Evolutionary conservation across 208 protist species (phyloP).

Genomic region (Herpetomonas tarakana): DNA sequence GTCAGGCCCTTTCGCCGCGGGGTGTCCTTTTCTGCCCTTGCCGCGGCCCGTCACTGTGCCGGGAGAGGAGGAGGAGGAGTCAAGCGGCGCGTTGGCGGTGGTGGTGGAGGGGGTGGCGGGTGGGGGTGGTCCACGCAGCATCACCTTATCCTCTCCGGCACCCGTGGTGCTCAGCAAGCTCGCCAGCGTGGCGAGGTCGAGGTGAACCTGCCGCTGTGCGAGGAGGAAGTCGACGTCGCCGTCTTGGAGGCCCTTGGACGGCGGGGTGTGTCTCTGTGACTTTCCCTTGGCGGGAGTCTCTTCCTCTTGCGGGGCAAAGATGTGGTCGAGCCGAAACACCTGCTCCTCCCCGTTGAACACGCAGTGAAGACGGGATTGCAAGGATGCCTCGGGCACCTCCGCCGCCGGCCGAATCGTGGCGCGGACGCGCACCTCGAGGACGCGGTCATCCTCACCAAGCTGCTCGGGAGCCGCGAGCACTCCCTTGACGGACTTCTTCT

Average conservation of each 20-base stretch:
- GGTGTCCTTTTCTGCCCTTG: constrained; percentile 8
- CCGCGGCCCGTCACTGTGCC: background rate
- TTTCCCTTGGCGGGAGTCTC: background rate
- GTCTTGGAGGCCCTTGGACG: background rate
- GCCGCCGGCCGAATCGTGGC: background rate
- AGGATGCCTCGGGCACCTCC: background rate
- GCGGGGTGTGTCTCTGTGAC: background rate
- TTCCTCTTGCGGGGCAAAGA: background rate
- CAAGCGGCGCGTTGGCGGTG: background rate
- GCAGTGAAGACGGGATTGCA: background rate
- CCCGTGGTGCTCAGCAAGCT: background rate
- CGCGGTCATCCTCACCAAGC: constrained; percentile 4
- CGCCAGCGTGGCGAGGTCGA: background rate
- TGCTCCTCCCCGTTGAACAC: background rate
- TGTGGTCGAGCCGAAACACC: background rate
- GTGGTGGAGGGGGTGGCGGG: background rate
- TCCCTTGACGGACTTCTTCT: background rate
- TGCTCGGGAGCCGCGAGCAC: background rate
- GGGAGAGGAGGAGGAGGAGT: background rate
- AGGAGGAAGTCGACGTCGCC: background rate
- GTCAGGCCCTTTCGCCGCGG: background rate
- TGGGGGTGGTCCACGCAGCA: background rate
- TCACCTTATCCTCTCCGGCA: background rate
- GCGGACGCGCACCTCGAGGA: constrained; percentile 2
- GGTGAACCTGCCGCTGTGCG: background rate